A percentile compares a stretch with the other conserved stretches of the same genome.
These are phyloP conservation scores for Eimeria tenella DNA, from an alignment of 169 alveolate genomes.

Conservation along the genomic window DNA sequence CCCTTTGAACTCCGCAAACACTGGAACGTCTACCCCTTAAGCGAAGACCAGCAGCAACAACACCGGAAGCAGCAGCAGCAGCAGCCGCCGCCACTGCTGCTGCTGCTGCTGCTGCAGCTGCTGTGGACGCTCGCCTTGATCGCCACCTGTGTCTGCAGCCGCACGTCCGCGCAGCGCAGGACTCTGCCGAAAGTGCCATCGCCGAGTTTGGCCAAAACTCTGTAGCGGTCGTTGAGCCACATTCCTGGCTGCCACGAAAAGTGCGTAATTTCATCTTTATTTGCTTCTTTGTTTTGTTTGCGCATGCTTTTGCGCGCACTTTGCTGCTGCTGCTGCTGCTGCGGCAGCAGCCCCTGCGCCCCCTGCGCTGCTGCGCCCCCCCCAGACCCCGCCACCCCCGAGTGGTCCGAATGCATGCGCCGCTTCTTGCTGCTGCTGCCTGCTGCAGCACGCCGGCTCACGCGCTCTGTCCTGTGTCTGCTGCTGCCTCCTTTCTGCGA, in stretches of 20 bases:
- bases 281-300: slow-evolving; percentile 77
- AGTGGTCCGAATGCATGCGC: neutral
- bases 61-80: neutral
- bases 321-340: slow-evolving; percentile 25
- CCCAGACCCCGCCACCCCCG: neutral
- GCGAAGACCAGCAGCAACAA: neutral
- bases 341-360: neutral
- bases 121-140: slow-evolving; percentile 86
- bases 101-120: neutral
- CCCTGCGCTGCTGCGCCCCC: neutral
- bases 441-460: slow-evolving; percentile 29
- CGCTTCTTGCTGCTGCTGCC: slow-evolving; percentile 61
- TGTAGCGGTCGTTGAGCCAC: slow-evolving; percentile 88
- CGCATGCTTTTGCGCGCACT: slow-evolving; percentile 61
- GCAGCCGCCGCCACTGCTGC: neutral
- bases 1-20: neutral
- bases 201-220: slow-evolving; percentile 92
- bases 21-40: neutral
- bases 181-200: slow-evolving; percentile 99
- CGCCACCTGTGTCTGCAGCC: slow-evolving; percentile 90
- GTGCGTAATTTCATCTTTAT: slow-evolving; percentile 83
- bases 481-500: neutral
- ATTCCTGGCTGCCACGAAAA: slow-evolving; percentile 83
- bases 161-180: slow-evolving; percentile 91
- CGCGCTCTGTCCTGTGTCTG: neutral